Base-by-base conservation (phyloP, 2,329 filamentous ascomycete genomes). In the Neonectria punicea region DNA sequence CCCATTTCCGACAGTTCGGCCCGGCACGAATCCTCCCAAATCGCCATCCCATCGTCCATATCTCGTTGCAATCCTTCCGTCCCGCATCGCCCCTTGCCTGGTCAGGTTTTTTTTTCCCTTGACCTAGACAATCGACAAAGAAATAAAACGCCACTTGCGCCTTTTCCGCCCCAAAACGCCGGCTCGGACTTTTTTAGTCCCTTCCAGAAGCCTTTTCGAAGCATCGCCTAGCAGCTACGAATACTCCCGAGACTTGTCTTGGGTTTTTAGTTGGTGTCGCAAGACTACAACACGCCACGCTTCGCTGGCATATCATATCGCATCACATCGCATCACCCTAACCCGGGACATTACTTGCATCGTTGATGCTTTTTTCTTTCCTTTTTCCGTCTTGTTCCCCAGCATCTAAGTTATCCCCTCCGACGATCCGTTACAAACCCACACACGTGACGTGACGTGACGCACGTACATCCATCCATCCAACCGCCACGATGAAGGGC, bases 101-200 rank as follows among this genome's bases (percentile, higher is more conserved):
- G 14, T 34, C 14, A 5, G 16, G n/a, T n/a, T n/a, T 2, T 16
- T 36, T 36, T 14, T 16, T 3, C 13, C 13, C 14, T 16, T 39
- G 34, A 39, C 6, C 34, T 6, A 3, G 34, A 39, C 34, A 39
- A 14, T 10, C 13, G 14, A 14, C 13, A 3, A 20, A 34, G 16
- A n/a, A 22, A 14, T n/a, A 57, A 50, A 62, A 51, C 53, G 53
- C 59, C 53, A 58, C 59, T 34, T 44, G 32, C 22, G 46, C 60
- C 39, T 46, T 44, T 25, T 49, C 14, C 32, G 39, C n/a, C n/a
- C 39, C 16, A 25, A 9, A 41, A 39, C 54, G 47, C 49, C 49
- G 10, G 32, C 46, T 25, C 41, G 28, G 66, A 62, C 68, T 28
- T 25, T 51, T 14, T 25, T 14, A n/a, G 30, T 18, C 5, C 30